Evolutionary conservation across 495 filamentous ascomycete genomes (phyloP).

Genomic region (Ramalina peruviana): DNA sequence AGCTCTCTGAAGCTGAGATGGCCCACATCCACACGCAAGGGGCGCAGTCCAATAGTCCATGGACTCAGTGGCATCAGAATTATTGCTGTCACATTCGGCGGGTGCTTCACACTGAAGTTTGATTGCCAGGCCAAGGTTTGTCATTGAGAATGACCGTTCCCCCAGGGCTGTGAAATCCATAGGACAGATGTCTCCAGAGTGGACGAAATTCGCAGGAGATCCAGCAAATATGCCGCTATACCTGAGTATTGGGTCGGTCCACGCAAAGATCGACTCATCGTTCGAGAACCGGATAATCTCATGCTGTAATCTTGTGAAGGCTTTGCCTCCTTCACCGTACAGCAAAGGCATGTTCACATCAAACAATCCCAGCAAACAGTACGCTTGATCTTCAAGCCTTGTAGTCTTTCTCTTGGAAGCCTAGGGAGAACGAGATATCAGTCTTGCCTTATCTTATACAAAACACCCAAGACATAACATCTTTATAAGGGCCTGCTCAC

Average conservation of each 20-base stretch:
- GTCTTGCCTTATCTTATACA: neutral
- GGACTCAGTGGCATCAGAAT: no score
- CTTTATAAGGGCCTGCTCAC: neutral
- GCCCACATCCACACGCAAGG: no score
- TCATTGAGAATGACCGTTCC: no score
- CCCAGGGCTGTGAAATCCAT: no score
- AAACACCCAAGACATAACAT: neutral
- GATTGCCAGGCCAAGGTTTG: no score
- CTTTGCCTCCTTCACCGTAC: slow-evolving; percentile 15
- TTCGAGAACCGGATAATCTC: slow-evolving; percentile 14
- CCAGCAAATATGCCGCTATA: no score
- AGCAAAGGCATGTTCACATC: slow-evolving; percentile 17
- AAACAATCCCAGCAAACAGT: slow-evolving; percentile 17
- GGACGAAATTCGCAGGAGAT: no score
- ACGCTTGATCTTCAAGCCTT: slow-evolving; percentile 14
- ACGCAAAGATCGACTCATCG: slow-evolving; percentile 16
- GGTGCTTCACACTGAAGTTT: no score
- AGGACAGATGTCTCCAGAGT: no score
- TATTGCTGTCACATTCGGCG: no score
- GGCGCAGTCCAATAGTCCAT: no score
- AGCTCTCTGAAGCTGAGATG: no score
- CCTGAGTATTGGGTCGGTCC: neutral
- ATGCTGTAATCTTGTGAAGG: slow-evolving; percentile 13
- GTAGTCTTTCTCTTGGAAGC: slow-evolving; percentile 11
- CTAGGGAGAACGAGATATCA: slow-evolving; percentile 13